Evolutionary conservation across 257 asterid genomes (phyloP).

Genomic region (Nicotiana sylvestris): DNA sequence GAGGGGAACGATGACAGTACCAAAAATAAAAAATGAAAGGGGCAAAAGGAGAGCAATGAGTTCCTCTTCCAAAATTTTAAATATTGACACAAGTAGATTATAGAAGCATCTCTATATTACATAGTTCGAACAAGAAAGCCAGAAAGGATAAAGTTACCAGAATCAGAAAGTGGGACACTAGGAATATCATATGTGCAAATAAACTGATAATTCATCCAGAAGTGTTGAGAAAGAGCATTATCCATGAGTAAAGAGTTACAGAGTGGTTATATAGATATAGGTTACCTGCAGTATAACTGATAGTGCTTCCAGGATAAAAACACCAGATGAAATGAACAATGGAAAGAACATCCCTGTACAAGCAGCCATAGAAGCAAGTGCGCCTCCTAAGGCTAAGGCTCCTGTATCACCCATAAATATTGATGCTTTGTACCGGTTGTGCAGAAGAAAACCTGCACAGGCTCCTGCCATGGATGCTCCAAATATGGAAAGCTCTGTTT

Average conservation of each 20-base stretch:
- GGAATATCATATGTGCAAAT: not conserved
- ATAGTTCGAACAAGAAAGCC: not conserved
- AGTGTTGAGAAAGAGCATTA: not conserved
- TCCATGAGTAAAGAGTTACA: not conserved
- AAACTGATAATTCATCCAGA: not conserved
- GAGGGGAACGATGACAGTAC: not conserved
- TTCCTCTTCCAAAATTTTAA: not conserved
- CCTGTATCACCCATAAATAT: conserved; percentile 86
- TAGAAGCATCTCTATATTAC: not conserved
- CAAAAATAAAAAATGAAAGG: not conserved
- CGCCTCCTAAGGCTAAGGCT: conserved; percentile 88
- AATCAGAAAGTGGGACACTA: not conserved
- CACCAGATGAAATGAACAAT: conserved; percentile 70
- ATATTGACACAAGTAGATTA: not conserved
- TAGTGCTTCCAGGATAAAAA: conserved; percentile 52
- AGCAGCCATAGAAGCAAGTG: conserved; percentile 96
- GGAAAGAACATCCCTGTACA: conserved; percentile 95
- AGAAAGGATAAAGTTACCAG: not conserved
- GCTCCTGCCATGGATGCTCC: conserved; percentile 99
- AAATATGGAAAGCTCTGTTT: conserved; percentile 73
- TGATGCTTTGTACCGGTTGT: conserved; percentile 75
- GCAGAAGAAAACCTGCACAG: conserved; percentile 84
- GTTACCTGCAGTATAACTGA: conserved; percentile 65
- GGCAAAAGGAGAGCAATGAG: not conserved
- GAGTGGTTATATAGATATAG: not conserved